phyloP scores from a whole-genome alignment of 495 filamentous ascomycete species.

The Penicillium roqueforti region DNA sequence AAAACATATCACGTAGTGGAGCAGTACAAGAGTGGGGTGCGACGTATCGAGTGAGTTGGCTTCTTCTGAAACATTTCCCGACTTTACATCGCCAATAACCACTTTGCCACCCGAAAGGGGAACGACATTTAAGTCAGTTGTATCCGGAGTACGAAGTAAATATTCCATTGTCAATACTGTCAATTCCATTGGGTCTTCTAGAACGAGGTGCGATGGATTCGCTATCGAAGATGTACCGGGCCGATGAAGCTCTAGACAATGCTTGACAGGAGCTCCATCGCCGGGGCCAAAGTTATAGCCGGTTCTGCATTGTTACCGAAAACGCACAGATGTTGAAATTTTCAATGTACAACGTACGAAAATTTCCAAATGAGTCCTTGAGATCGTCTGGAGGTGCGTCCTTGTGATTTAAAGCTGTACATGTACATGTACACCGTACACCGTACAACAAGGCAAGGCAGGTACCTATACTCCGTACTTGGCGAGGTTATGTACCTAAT shows the following conservation, averaged over 20 bases:
- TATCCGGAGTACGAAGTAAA: not conserved
- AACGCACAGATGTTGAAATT: constrained; percentile 1
- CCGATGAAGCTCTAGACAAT: constrained; percentile 16
- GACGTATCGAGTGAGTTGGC: constrained; percentile 9
- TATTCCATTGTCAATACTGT: not conserved
- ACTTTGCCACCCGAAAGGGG: not conserved
- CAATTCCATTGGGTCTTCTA: not conserved
- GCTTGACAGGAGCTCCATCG: constrained; percentile 13
- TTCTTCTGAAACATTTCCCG: constrained; percentile 23
- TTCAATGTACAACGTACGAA: not conserved
- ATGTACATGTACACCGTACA: too few species aligned
- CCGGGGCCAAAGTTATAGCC: not conserved
- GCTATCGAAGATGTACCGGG: not conserved
- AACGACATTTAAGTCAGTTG: not conserved
- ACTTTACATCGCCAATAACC: constrained; percentile 10
- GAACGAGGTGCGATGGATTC: not conserved
- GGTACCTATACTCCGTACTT: not conserved
- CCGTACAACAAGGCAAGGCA: not conserved
- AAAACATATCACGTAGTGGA: not conserved
- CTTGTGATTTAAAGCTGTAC: constrained; percentile 1
- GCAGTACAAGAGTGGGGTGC: constrained; percentile 16
- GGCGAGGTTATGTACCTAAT: not conserved
- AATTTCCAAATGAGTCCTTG: not conserved
- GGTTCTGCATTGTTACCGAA: not conserved
- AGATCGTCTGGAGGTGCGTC: constrained; percentile 1